Evolutionary conservation across 805 yeast species (phyloP), one percentile per base, ranked within the genome.

Genomic region (Blastobotrys attinorum): DNA sequence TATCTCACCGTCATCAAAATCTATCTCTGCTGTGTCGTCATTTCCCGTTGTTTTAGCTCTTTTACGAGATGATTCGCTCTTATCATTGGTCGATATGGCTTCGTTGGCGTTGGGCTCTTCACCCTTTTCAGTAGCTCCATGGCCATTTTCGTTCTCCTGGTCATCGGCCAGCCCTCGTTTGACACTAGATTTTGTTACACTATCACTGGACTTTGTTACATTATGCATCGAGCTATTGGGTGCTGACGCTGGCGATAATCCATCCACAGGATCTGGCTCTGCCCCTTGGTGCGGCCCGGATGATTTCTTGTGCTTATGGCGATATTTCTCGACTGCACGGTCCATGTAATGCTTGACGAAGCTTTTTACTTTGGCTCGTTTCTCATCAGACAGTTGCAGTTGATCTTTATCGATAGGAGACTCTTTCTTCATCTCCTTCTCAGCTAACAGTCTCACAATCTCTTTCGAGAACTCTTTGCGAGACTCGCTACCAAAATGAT

Each of bases 391-490:
- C 33, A 85, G 67, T n/a, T n/a, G n/a, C 29, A 25, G 7, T 25
- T 25, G 29, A 25, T 25, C 29, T 25, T 25, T 11, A 8, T 25
- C 29, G 29, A 25, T 25, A 7, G 10, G 29, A 11, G 29, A 25
- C 29, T 11, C 66, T 3, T 53, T 48, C 46, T 71, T 73, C 45
- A 73, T 39, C 60, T 87, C 97, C 59, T 90, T 92, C 3, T 72
- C 70, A 0, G 79, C 76, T 36, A 92, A 66, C 0, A 69, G 63
- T 49, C 78, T 74, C 3, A 81, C 87, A 45, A 90, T 77, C 40
- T 88, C 96, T 47, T 77, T 75, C 2, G 96, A 85, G 62, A 88
- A 82, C 31, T 72, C n/a, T n/a, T n/a, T n/a, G n/a, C n/a, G n/a
- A n/a, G n/a, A n/a, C n/a, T n/a, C n/a, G n/a, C n/a, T n/a, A n/a